Evolutionary conservation across 2,329 filamentous ascomycete species (phyloP).

Genomic region (Pyrenochaeta sp.): DNA sequence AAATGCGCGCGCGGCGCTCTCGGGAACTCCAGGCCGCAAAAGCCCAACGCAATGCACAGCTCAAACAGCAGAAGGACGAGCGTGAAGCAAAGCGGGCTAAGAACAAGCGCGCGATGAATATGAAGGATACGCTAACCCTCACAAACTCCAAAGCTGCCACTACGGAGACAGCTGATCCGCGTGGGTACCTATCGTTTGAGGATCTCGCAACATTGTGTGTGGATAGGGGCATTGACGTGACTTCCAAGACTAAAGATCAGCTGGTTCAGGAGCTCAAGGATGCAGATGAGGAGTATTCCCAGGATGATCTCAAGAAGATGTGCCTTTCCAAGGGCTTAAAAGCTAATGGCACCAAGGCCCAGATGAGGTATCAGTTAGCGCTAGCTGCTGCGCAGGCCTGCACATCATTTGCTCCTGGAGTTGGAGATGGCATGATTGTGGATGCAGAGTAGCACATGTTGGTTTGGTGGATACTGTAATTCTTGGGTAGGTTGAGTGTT

Average conservation of each 20-base stretch:
- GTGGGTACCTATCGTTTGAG: constrained; percentile 26
- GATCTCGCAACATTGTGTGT: constrained; percentile 36
- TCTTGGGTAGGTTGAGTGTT: background rate
- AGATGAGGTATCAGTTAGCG: constrained; percentile 39
- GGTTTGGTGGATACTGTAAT: background rate
- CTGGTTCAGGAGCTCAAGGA: constrained; percentile 32
- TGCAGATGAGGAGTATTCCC: constrained; percentile 30
- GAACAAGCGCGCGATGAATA: constrained; percentile 1
- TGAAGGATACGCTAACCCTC: background rate
- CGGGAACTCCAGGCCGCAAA: constrained; percentile 25
- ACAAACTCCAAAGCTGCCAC: constrained; percentile 17
- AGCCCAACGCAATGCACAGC: constrained; percentile 22
- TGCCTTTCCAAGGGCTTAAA: constrained; percentile 33
- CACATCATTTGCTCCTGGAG: constrained; percentile 23
- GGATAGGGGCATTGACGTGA: constrained; percentile 22
- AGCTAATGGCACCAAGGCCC: constrained; percentile 27
- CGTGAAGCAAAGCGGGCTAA: constrained; percentile 4
- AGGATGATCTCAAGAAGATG: constrained; percentile 32
- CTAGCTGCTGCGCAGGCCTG: constrained; percentile 28
- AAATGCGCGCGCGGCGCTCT: constrained; percentile 25
- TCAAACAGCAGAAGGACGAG: constrained; percentile 20
- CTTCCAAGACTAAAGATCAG: constrained; percentile 21
- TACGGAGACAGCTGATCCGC: constrained; percentile 31
- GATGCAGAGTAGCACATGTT: constrained; percentile 6
- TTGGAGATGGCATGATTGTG: constrained; percentile 3